Evolutionary conservation across 441 rosid genomes (phyloP), one percentile per base, ranked within the genome.

Genomic region (Adansonia gregorii): DNA sequence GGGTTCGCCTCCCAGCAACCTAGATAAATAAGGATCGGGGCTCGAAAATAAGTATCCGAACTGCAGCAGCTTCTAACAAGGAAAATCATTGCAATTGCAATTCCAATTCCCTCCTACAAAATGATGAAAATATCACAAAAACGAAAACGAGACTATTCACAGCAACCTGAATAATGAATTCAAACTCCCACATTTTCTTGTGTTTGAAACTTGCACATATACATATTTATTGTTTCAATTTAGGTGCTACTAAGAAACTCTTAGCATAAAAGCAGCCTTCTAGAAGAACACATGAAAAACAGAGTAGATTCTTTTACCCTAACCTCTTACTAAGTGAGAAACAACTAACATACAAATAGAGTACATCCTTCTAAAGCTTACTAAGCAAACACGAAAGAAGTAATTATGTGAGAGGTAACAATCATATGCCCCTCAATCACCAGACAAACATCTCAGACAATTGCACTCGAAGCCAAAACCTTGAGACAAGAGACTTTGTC

Each of bases 1-100:
- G 92, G 90, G 93, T 95, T 92, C 92, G 92, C 90, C 96, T 93
- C 93, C 96, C 93, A 96, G 95, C 93, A 93, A 8, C 9, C 46
- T 43, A 43, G 9, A 43, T 43, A 43, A 43, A 43, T 43, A 41
- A 41, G 45, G 46, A 43, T 43, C 46, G 9, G 46, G 46, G 46
- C 46, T 8, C 1, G 46, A 46, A 58, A 95, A 55, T n/a, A 55
- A 55, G 60, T 9, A 55, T 55, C 20, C 17, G 60, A 55, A 55
- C 22, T n/a, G 2, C 60, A 55, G 22, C 60, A 55, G 60, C 19
- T 55, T 17, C 60, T 22, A 6, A 7, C 60, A 17, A 6, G 60
- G 60, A 55, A 55, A 54, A 58, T 1, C 11, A 58, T 8, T 58
- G 63, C 27, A 58, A 56, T 7, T 56, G 35, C 35, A 27, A 27